Base-by-base conservation (phyloP, 345 rosid species). In the Trapa bicornis region DNA sequence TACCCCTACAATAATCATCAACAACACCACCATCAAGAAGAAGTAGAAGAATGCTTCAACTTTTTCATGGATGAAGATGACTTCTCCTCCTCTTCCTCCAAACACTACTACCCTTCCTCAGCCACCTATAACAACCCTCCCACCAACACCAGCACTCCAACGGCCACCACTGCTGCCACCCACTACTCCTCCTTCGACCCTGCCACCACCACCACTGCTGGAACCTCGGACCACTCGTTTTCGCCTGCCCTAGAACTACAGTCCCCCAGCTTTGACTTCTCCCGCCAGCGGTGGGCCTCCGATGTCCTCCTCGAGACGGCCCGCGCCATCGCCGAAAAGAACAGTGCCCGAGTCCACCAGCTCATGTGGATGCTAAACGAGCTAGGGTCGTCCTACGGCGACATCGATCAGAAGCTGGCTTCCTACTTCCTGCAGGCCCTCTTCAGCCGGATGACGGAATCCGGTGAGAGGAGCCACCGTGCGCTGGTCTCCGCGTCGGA, bases 1-100 rank as follows among this genome's bases (percentile, higher is more conserved):
- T 32, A 84, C 80, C 68, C 67, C 65, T 29, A 61, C 65, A 66
- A 68, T 68, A 22, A 22, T 22, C 29, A 22, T 22, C 29, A 22
- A 22, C 76, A 73, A 74, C 71, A 76, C 74, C 80, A 81, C 12
- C 82, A 84, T 71, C 67, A 77, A 68, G 91, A 87, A 79, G 63
- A 2, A 58, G 63, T 10, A 58, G 87, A 89, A 83, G 99, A 86
- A 88, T 94, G 99, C 97, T 89, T 91, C 87, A 94, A 87, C 82
- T 80, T 83, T 85, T 91, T 86, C 92, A 94, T 91, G 97, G 99
- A 94, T 86, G 97, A 94, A 75, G 99, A 94, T 77, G 99, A 91
- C 92, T 92, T 89, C 75, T 91, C 96, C 72, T 91, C 96, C 74
- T 88, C 96, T 78, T 94, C 96, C 79, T 90, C 97, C 72, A 85